Evolutionary conservation across 2,329 filamentous ascomycete species (phyloP), one percentile per base, ranked within the genome.

Genomic region (Venturia nashicola): DNA sequence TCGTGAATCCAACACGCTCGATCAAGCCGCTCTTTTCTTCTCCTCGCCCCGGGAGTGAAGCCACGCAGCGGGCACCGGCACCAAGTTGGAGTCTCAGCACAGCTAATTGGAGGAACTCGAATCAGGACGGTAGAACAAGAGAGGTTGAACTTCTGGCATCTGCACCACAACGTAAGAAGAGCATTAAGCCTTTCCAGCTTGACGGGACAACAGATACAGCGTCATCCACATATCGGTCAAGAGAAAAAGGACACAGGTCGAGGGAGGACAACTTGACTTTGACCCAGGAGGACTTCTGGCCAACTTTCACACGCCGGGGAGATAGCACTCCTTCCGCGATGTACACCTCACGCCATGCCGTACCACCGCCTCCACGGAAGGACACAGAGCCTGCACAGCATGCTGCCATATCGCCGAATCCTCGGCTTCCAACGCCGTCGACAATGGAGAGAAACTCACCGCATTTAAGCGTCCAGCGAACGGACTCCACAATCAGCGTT

Each of bases 261-360:
- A 72, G 75, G 42, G 75, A 74, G 65, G 73, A 71, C 65, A 80
- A 80, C 69, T 74, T 77, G 66, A 80, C 78, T 1, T 66, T 80
- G 67, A 78, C 79, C 67, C 79, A 80, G 70, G 76, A 79, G 65
- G 76, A 79, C 66, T 80, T 80, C 67, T 79, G 77, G 76, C 73
- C 77, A 27, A 73, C 75, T 62, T 74, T 77, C 63, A 74, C 71
- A 67, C 68, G 72, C 55, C 70, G 73, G 36, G 71, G 73, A 65
- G 73, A 73, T 61, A 70, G 75, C 74, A 70, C 67, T 44, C 72
- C 71, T 67, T 74, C 69, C 71, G 76, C 71, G 70, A 74, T 72
- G 71, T 73, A 73, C 70, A 71, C 74, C 67, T 76, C 75, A 67
- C 72, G 71, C 63, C 76, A 75, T 63, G 75, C 75, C 70, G 72